Percentiles rank a stretch among this genome's conserved stretches.
Evolutionary conservation across 1,139 yeast genomes (phyloP).

Genomic region (Suhomyces maxii): DNA sequence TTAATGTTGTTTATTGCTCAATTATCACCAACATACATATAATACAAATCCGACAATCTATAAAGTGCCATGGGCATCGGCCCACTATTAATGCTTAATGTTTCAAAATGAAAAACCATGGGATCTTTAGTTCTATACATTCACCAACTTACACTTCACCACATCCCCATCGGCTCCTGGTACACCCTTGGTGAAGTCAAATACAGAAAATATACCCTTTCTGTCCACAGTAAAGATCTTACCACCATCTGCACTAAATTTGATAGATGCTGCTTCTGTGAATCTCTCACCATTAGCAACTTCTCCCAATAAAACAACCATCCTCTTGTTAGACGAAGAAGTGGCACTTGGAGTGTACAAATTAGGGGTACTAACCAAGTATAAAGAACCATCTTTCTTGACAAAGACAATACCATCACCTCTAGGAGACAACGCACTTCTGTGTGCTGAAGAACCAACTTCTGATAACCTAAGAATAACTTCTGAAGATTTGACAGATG

Average conservation of each 20-base stretch:
- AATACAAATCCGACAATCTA: too few relatives aligned
- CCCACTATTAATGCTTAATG: not conserved
- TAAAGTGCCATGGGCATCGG: too few relatives aligned
- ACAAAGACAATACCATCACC: constrained; percentile 83
- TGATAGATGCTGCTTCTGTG: constrained; percentile 71
- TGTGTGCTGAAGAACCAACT: constrained; percentile 78
- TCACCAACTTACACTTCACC: constrained; percentile 65
- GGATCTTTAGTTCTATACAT: constrained; percentile 11
- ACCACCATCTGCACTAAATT: constrained; percentile 80
- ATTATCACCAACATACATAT: too few relatives aligned
- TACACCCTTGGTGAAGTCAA: constrained; percentile 85
- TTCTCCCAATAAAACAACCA: constrained; percentile 73
- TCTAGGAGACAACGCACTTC: constrained; percentile 74
- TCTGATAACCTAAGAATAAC: constrained; percentile 59
- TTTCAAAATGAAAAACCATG: not conserved
- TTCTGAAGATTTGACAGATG: constrained; percentile 33
- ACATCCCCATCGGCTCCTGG: constrained; percentile 78
- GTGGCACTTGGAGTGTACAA: constrained; percentile 33
- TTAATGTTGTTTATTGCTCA: too few relatives aligned
- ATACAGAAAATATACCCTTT: constrained; percentile 73
- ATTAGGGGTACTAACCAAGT: constrained; percentile 65
- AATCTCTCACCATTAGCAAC: constrained; percentile 70
- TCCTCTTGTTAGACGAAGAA: constrained; percentile 30
- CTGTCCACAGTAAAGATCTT: constrained; percentile 74
- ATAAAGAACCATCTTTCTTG: constrained; percentile 75